phyloP scores from a whole-genome alignment of 2,329 filamentous ascomycete species.

The Scortechinia acanthostroma region DNA sequence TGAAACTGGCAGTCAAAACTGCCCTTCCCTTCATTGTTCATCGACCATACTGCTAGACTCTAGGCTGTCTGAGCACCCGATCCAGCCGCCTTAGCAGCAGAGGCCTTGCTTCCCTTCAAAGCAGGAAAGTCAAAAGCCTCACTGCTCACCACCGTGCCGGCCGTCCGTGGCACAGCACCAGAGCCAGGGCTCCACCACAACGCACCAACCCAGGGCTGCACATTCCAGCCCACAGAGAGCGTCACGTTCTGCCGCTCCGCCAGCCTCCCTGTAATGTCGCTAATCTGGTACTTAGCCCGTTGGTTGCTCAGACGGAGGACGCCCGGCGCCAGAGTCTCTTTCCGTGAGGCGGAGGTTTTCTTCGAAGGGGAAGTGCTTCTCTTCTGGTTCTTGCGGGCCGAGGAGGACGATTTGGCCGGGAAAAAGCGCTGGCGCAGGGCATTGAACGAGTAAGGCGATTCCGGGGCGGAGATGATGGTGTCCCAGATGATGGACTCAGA shows the following conservation, averaged over 20 bases:
- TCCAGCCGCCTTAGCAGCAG: not conserved
- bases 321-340: conserved; percentile 6
- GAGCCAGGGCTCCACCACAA: conserved; percentile 41
- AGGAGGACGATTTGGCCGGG: not conserved
- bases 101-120: not conserved
- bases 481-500: conserved; percentile 59
- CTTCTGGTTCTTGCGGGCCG: not conserved
- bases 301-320: conserved; percentile 39
- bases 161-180: not conserved
- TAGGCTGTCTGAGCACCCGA: too few species aligned
- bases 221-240: conserved; percentile 61
- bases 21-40: too few species aligned
- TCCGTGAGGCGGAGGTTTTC: not conserved
- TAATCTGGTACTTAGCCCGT: conserved; percentile 64
- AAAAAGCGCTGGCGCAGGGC: not conserved
- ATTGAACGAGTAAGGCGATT: not conserved
- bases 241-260: conserved; percentile 41
- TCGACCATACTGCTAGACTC: too few species aligned
- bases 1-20: too few species aligned
- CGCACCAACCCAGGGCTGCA: conserved; percentile 64
- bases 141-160: not conserved
- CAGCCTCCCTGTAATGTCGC: conserved; percentile 51
- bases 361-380: not conserved
- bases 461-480: conserved; percentile 38
- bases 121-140: not conserved